Percentiles rank a stretch among this genome's conserved stretches.
These are phyloP conservation scores for Neurospora sp. DNA, from an alignment of 495 filamentous ascomycete species.

Conservation along the genomic window DNA sequence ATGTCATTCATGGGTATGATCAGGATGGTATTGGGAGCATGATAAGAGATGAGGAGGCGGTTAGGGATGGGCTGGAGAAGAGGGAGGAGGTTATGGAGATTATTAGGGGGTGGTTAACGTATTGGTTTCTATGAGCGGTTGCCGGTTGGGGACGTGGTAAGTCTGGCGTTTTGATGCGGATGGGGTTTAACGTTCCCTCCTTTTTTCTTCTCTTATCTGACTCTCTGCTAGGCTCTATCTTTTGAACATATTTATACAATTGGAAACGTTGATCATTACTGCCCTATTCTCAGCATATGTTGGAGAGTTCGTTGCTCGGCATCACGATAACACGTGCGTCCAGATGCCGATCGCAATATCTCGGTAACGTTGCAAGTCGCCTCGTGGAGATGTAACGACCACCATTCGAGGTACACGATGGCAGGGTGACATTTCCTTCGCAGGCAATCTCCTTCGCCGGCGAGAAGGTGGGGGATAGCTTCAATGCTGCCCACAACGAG, in stretches of 20 bases:
- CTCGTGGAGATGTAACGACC: background rate
- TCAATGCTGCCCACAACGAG: too few species aligned
- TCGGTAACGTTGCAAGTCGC: background rate
- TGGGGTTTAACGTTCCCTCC: too few species aligned
- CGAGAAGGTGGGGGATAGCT: too few species aligned
- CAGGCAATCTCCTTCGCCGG: too few species aligned
- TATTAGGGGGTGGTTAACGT: constrained; percentile 26
- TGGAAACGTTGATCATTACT: background rate
- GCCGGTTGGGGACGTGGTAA: background rate
- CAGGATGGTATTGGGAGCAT: constrained; percentile 5
- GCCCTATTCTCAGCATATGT: too few species aligned
- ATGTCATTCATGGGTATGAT: constrained; percentile 32
- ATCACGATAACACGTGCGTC: background rate
- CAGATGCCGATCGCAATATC: background rate
- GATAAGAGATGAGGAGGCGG: constrained; percentile 4
- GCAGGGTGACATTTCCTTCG: background rate
- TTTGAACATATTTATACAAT: background rate
- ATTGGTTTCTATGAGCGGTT: background rate
- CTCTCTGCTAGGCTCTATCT: background rate
- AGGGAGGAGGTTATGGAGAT: constrained; percentile 20
- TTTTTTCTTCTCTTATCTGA: background rate
- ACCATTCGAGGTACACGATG: background rate
- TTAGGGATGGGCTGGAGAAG: constrained; percentile 24
- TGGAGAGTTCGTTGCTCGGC: too few species aligned
- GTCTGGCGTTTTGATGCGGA: background rate